These are phyloP conservation scores for Hypoxylon sp. DNA, from an alignment of 2,329 filamentous ascomycete species.

Conservation along the genomic window DNA sequence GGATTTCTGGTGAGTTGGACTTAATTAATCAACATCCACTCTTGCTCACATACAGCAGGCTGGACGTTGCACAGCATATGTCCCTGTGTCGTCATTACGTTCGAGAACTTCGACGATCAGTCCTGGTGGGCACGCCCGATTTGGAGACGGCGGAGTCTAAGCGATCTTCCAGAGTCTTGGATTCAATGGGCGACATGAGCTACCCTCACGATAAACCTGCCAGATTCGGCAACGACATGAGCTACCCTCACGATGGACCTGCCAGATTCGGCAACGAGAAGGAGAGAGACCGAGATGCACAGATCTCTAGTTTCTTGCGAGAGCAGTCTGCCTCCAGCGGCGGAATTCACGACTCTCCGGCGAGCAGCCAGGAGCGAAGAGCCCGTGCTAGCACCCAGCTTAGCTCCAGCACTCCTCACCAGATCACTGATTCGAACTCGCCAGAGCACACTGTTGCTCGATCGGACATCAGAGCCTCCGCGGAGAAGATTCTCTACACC, in stretches of 20 bases:
- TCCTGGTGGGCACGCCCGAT: slow-evolving; percentile 93
- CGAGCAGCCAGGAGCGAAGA: slow-evolving; percentile 62
- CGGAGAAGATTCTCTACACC: slow-evolving; percentile 99
- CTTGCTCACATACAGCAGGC: slow-evolving; percentile 68
- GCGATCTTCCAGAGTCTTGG: slow-evolving; percentile 84
- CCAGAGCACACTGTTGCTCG: slow-evolving; percentile 86
- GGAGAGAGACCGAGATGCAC: slow-evolving; percentile 84
- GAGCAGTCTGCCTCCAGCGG: slow-evolving; percentile 68
- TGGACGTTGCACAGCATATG: slow-evolving; percentile 99
- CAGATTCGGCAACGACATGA: slow-evolving; percentile 71
- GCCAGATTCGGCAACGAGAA: slow-evolving; percentile 74
- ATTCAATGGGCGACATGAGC: slow-evolving; percentile 76
- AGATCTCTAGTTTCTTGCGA: slow-evolving; percentile 90
- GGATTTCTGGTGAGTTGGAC: slow-evolving; percentile 86
- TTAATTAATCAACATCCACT: not conserved
- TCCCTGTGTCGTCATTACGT: slow-evolving; percentile 97
- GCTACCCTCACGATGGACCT: slow-evolving; percentile 68
- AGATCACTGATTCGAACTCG: slow-evolving; percentile 81
- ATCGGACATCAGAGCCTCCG: slow-evolving; percentile 90
- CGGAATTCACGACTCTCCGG: slow-evolving; percentile 64
- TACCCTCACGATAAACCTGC: slow-evolving; percentile 70
- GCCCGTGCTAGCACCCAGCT: slow-evolving; percentile 65
- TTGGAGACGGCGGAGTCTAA: slow-evolving; percentile 84
- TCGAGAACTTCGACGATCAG: slow-evolving; percentile 90
- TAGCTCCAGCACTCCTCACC: slow-evolving; percentile 71